Percentiles rank a stretch among this genome's conserved stretches.
Conservation (phyloP, 257 asterid species). For the Primulina tabacum region DNA sequence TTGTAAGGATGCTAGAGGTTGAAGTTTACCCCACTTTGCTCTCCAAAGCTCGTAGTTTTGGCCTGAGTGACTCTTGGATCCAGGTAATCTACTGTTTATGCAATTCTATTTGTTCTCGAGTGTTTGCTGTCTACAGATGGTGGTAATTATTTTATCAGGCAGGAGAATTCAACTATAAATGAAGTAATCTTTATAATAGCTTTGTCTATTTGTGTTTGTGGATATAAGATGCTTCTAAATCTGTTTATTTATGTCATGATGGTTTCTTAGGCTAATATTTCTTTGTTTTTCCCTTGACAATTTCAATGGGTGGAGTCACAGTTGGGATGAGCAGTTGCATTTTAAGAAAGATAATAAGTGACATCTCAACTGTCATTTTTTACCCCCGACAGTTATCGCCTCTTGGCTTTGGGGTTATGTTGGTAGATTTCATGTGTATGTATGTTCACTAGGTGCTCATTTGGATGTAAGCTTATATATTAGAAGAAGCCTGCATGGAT, state of each 20-base stretch:
- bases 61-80: slow-evolving; percentile 90
- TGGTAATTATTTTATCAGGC: not conserved
- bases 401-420: not conserved
- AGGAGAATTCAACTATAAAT: not conserved
- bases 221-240: not conserved
- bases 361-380: not conserved
- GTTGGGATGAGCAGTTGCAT: not conserved
- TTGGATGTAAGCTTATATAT: not conserved
- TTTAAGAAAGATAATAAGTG: not conserved
- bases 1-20: slow-evolving; percentile 76
- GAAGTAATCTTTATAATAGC: not conserved
- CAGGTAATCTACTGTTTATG: slow-evolving; percentile 46
- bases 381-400: not conserved
- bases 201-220: not conserved
- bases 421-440: not conserved
- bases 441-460: not conserved
- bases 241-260: not conserved
- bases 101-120: slow-evolving; percentile 18
- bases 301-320: not conserved
- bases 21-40: slow-evolving; percentile 96
- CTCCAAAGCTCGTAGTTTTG: slow-evolving; percentile 99
- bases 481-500: not conserved
- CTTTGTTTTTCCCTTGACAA: not conserved
- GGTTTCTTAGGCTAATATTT: not conserved
- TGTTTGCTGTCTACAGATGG: slow-evolving; percentile 3